A percentile compares a stretch with the other conserved stretches of the same genome.
These are phyloP conservation scores for Aspergillus spinulosporus DNA, from an alignment of 2,329 filamentous ascomycete species.

Conservation along the genomic window DNA sequence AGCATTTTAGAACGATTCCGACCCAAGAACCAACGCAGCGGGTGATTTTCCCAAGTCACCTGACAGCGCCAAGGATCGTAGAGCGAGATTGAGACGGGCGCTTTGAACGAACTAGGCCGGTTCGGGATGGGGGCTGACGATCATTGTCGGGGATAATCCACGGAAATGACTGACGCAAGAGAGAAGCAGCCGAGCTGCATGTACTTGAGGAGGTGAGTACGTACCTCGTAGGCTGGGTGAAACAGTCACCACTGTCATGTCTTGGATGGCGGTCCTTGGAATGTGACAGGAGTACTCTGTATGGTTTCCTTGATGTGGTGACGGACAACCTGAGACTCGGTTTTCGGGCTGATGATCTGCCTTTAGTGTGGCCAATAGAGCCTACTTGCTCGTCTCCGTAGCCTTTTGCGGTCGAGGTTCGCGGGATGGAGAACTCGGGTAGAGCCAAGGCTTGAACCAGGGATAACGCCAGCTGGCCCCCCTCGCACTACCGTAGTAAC, in stretches of 20 bases:
- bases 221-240: neutral
- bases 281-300: neutral
- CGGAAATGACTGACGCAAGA: constrained; percentile 11
- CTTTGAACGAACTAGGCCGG: neutral
- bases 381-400: constrained; percentile 19
- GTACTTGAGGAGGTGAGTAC: neutral
- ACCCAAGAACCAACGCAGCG: constrained; percentile 11
- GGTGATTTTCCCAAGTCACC: constrained; percentile 2
- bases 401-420: constrained; percentile 24
- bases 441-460: constrained; percentile 18
- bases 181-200: constrained; percentile 1
- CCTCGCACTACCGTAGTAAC: neutral
- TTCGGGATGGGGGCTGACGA: constrained; percentile 3
- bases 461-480: constrained; percentile 9
- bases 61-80: neutral
- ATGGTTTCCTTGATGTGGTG: neutral
- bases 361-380: constrained; percentile 1
- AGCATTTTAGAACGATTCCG: constrained; percentile 1
- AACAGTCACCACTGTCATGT: neutral
- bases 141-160: constrained; percentile 5
- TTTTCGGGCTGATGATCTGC: constrained; percentile 23
- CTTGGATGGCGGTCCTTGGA: neutral
- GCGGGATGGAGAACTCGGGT: constrained; percentile 13
- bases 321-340: constrained; percentile 2
- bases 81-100: neutral